Evolutionary conservation across 306 rosid genomes (phyloP).

Genomic region (Ziziphus jujuba): DNA sequence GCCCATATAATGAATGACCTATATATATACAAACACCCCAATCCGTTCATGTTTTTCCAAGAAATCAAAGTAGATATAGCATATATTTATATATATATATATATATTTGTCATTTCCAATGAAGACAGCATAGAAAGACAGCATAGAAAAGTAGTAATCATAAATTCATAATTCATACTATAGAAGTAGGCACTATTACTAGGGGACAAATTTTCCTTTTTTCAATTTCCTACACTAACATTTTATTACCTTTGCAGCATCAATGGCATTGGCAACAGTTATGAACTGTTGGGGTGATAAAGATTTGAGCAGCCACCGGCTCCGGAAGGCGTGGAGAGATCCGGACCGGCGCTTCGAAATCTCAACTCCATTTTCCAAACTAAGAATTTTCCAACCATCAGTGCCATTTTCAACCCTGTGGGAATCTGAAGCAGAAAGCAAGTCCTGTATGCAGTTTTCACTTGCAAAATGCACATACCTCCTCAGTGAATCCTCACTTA

Average conservation of each 20-base stretch:
- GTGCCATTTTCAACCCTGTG: constrained; percentile 24
- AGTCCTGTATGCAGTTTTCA: constrained; percentile 81
- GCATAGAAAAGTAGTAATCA: constrained; percentile 1
- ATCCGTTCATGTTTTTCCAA: neutral
- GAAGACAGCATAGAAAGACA: too few relatives aligned
- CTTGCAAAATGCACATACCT: constrained; percentile 79
- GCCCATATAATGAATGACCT: neutral
- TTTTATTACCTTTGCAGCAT: constrained; percentile 87
- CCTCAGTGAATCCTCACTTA: constrained; percentile 80
- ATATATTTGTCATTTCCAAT: constrained; percentile 19
- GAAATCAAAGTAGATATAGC: neutral
- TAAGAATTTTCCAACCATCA: constrained; percentile 68
- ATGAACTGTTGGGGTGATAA: constrained; percentile 74
- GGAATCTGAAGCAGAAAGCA: constrained; percentile 73
- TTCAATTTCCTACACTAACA: neutral
- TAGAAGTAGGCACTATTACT: constrained; percentile 10
- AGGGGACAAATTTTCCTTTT: constrained; percentile 31
- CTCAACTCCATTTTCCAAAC: constrained; percentile 71
- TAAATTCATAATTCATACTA: neutral
- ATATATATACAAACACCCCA: too few relatives aligned
- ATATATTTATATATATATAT: too few relatives aligned
- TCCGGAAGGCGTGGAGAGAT: constrained; percentile 71
- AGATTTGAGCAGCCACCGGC: constrained; percentile 75
- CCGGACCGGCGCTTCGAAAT: constrained; percentile 75
- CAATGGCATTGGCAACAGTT: constrained; percentile 81